phyloP scores from a whole-genome alignment of 179 eudicot species.

The Beta lomatogona region DNA sequence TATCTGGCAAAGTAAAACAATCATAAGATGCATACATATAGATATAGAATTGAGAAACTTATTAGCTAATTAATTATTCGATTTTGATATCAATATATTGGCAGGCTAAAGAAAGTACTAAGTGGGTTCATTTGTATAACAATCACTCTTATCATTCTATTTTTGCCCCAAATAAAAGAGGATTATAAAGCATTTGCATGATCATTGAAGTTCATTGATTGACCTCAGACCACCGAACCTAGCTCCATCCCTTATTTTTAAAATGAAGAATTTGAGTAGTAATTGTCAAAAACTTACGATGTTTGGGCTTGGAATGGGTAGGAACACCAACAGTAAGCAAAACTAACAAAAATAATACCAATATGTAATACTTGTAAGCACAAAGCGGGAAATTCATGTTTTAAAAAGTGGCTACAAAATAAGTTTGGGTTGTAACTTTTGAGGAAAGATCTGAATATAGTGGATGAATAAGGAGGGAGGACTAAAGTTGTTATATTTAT shows the following conservation, averaged over 20 bases:
- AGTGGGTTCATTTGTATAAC: no score
- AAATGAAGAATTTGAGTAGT: not conserved
- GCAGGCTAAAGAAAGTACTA: no score
- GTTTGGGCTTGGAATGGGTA: conserved; percentile 15
- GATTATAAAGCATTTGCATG: no score
- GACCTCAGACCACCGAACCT: no score
- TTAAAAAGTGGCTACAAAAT: not conserved
- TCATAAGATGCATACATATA: not conserved
- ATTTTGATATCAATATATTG: no score
- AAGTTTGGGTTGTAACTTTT: not conserved
- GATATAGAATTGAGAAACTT: not conserved
- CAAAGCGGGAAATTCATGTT: conserved; percentile 22
- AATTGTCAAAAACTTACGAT: conserved; percentile 17
- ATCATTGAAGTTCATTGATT: no score
- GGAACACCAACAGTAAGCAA: conserved; percentile 3
- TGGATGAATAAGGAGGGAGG: not conserved
- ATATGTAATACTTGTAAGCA: conserved; percentile 18
- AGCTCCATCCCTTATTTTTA: no score
- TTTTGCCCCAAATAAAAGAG: no score
- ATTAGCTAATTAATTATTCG: no score
- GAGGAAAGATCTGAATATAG: not conserved
- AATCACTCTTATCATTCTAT: no score
- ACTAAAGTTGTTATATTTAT: not conserved
- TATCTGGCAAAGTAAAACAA: not conserved
- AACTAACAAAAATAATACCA: conserved; percentile 17